Evolutionary conservation across 148 eudicot genomes (phyloP).

Genomic region (Silene conica): DNA sequence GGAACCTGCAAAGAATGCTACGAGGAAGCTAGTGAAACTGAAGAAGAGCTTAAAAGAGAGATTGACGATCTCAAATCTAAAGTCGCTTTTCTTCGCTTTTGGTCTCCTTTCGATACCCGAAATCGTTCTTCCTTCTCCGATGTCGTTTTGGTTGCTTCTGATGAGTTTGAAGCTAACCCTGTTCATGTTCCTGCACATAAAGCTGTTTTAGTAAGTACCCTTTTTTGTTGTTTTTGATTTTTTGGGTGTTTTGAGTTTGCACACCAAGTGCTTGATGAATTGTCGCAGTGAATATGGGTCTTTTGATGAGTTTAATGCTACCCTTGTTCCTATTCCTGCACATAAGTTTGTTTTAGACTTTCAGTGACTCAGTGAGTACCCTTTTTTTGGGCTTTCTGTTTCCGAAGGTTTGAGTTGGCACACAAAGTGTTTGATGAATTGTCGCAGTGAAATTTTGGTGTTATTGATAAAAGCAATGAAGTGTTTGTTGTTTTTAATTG

Average conservation of each 20-base stretch:
- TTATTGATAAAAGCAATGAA: neutral
- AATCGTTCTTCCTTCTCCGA: conserved; percentile 44
- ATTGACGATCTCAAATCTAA: conserved; percentile 74
- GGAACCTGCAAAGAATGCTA: conserved; percentile 92
- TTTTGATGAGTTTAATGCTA: conserved; percentile 22
- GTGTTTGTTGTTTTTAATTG: neutral
- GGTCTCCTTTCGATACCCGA: conserved; percentile 22
- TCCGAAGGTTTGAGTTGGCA: neutral
- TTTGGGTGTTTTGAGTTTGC: neutral
- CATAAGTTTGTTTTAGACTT: conserved; percentile 73
- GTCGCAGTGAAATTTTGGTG: neutral
- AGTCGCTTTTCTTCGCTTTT: conserved; percentile 50
- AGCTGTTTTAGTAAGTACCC: conserved; percentile 57
- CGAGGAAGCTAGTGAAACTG: conserved; percentile 86
- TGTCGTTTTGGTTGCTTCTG: conserved; percentile 62
- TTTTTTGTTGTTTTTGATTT: neutral
- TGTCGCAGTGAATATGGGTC: conserved; percentile 14
- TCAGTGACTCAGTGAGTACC: too few relatives aligned
- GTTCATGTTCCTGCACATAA: conserved; percentile 63
- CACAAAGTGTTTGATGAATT: conserved; percentile 26
- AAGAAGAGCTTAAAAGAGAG: conserved; percentile 72
- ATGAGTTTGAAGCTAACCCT: conserved; percentile 29
- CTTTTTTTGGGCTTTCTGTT: neutral
- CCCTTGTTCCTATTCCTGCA: conserved; percentile 51
- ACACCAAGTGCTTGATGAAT: conserved; percentile 24